Evolutionary conservation across 2,329 filamentous ascomycete genomes (phyloP), one percentile per base, ranked within the genome.

Genomic region (Phyllosticta citrichinensis): DNA sequence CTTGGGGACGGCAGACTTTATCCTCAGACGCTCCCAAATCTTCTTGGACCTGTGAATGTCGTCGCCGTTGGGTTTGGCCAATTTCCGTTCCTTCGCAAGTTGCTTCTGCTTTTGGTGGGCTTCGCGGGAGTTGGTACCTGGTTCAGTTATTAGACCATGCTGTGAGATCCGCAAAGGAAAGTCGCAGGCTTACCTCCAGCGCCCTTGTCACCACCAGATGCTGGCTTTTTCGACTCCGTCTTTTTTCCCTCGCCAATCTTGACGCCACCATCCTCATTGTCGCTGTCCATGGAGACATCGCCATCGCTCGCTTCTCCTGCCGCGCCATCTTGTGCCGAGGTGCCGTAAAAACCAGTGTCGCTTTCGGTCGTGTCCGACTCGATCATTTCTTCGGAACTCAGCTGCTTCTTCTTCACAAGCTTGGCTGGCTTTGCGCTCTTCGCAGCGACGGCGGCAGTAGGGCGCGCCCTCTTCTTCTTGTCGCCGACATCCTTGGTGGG

Each of bases 91-190:
- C 70, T 86, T 87, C 24, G 86, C 87, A 57, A 97, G 80, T 64
- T 87, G 87, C 75, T 93, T 96, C 77, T 99, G 94, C 75, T 96
- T 96, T 56, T 87, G 86, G 74, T 97, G 94, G 22, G 91, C 86
- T 80, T 99, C 94, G 71, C 87, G 87, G 11, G 84, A 87, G 9
- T 89, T 90, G 62, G 81, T 89, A 73, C 84, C 40, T 51, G 20
- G 14, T 14, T 19, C 50, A 17, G 5, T 51, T 55, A 33, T 59
- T 52, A 59, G 57, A 51, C 14, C 2, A n/a, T 14, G 24, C n/a
- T 19, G 17, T 17, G 40, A 24, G 17, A 8, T 35, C 3, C 20
- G 35, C 9, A 20, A 19, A 27, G 10, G 2, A 47, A 9, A 20
- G 50, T 12, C 10, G 22, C 33, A 30, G 12, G 58, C 62, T 50